Evolutionary conservation across 2,329 filamentous ascomycete genomes (phyloP).

Genomic region (Fusarium abutilonis): DNA sequence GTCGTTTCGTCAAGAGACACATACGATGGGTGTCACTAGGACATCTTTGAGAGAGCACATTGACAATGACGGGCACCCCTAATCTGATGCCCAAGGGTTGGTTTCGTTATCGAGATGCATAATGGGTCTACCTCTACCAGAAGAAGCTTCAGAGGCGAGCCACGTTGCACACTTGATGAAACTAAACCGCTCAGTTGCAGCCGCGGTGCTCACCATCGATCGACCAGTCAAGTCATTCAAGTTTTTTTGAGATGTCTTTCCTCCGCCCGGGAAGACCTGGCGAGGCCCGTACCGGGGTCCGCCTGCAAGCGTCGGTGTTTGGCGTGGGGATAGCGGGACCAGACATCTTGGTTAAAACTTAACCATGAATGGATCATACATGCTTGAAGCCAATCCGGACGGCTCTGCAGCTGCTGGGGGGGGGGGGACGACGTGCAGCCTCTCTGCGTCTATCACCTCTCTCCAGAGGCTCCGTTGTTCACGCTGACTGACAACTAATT

Average conservation of each 20-base stretch:
- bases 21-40: conserved; percentile 7
- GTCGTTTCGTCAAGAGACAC: conserved; percentile 17
- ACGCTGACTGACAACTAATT: background rate
- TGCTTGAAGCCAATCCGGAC: conserved; percentile 12
- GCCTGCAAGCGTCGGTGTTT: conserved; percentile 29
- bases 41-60: conserved; percentile 17
- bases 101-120: conserved; percentile 44
- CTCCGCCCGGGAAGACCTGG: conserved; percentile 23
- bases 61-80: conserved; percentile 36
- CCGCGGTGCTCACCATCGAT: conserved; percentile 27
- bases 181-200: conserved; percentile 47
- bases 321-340: conserved; percentile 38
- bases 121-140: conserved; percentile 42
- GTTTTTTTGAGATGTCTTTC: conserved; percentile 28
- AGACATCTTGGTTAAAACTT: background rate
- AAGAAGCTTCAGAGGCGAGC: conserved; percentile 47
- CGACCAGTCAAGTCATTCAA: conserved; percentile 35
- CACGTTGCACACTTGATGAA: conserved; percentile 50
- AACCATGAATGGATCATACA: conserved; percentile 5
- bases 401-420: conserved; percentile 18
- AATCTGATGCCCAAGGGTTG: conserved; percentile 43
- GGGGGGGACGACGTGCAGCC: conserved; percentile 13
- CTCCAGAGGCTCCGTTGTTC: conserved; percentile 4
- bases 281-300: conserved; percentile 36
- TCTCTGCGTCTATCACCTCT: conserved; percentile 7